phyloP scores from a whole-genome alignment of 2,329 filamentous ascomycete genomes.

The Claviceps humidiphila region DNA sequence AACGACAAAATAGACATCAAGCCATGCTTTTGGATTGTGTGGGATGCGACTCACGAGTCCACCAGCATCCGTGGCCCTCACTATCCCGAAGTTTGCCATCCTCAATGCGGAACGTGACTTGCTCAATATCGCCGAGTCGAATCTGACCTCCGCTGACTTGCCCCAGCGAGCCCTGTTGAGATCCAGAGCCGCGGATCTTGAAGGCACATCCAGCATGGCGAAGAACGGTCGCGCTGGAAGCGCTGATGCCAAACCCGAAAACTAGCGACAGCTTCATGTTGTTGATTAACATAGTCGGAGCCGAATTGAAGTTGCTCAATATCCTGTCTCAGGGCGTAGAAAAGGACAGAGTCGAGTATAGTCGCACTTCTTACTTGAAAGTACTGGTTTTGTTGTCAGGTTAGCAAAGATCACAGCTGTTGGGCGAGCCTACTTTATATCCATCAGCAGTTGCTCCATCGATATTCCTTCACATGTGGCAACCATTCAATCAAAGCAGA shows the following conservation, averaged over 20 bases:
- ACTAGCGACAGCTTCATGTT: conserved; percentile 1
- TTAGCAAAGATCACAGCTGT: not conserved
- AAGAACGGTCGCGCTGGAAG: conserved; percentile 9
- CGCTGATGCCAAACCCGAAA: conserved; percentile 7
- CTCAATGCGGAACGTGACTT: conserved; percentile 41
- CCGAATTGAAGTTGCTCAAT: too few species aligned
- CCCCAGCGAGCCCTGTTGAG: conserved; percentile 37
- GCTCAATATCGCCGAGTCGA: conserved; percentile 31
- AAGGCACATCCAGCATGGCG: conserved; percentile 23
- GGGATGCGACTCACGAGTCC: conserved; percentile 34
- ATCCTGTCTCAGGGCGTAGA: too few species aligned
- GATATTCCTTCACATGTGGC: too few species aligned
- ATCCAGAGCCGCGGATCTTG: conserved; percentile 34
- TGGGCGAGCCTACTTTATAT: not conserved
- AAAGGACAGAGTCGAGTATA: too few species aligned
- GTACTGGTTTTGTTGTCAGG: not conserved
- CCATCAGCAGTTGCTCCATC: not conserved
- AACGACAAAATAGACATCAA: too few species aligned
- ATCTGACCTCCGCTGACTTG: conserved; percentile 49
- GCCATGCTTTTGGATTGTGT: not conserved
- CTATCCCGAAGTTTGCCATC: conserved; percentile 41
- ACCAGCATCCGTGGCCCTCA: conserved; percentile 46
- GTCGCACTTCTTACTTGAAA: not conserved
- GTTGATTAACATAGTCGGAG: not conserved
- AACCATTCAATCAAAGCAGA: too few species aligned